These are phyloP conservation scores for Penicillium canescens DNA, from an alignment of 495 filamentous ascomycete species.

Conservation along the genomic window DNA sequence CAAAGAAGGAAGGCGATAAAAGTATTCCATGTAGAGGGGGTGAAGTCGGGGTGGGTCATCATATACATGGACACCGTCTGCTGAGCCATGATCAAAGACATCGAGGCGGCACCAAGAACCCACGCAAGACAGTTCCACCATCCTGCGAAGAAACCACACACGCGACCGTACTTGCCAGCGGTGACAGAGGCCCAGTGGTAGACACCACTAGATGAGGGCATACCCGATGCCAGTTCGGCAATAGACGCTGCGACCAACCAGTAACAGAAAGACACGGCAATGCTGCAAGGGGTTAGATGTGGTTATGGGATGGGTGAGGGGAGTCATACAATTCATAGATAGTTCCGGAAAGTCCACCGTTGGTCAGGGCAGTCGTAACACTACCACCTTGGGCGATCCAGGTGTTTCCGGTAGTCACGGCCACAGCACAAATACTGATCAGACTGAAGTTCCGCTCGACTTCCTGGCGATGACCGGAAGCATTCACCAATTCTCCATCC, in stretches of 20 bases:
- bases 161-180: conserved; percentile 66
- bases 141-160: conserved; percentile 75
- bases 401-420: conserved; percentile 57
- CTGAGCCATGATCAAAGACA: conserved; percentile 66
- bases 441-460: conserved; percentile 62
- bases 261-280: conserved; percentile 52
- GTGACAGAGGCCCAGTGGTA: conserved; percentile 86
- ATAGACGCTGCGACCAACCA: conserved; percentile 58
- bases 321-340: conserved; percentile 53
- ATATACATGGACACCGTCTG: conserved; percentile 71
- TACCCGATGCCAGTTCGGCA: conserved; percentile 74
- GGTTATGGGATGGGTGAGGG: background rate
- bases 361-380: conserved; percentile 40
- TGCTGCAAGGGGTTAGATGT: conserved; percentile 28
- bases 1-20: conserved; percentile 70
- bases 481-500: conserved; percentile 45
- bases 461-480: conserved; percentile 58
- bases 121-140: conserved; percentile 83
- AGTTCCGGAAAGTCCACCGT: conserved; percentile 52
- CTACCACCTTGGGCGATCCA: conserved; percentile 61
- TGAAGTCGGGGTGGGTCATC: conserved; percentile 64
- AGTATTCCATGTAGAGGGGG: conserved; percentile 67
- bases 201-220: conserved; percentile 77
- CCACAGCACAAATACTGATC: conserved; percentile 56
- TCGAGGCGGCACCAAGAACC: conserved; percentile 63